Percentiles rank a stretch among this genome's conserved stretches.
These are phyloP conservation scores for Knufia fluminis DNA, from an alignment of 2,329 filamentous ascomycete species.

Conservation along the genomic window DNA sequence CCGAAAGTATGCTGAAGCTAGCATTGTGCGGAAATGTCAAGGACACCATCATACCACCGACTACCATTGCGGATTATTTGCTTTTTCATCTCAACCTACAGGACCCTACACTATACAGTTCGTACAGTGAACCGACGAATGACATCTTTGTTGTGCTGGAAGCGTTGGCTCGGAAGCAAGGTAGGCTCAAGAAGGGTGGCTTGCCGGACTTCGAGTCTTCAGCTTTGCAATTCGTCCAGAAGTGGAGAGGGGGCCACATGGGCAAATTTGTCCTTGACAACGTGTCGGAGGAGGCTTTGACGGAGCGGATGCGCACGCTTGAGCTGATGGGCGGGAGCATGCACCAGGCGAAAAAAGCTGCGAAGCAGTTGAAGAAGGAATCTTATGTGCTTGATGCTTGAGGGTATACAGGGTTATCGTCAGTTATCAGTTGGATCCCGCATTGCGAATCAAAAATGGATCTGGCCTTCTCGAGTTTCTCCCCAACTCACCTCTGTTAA, in stretches of 20 bases:
- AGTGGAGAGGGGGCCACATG: constrained; percentile 68
- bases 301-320: constrained; percentile 30
- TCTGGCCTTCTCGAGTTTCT: too few species aligned
- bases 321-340: constrained; percentile 32
- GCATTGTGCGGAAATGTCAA: constrained; percentile 84
- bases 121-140: constrained; percentile 67
- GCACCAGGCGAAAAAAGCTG: constrained; percentile 35
- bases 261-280: constrained; percentile 74
- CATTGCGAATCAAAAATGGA: too few species aligned
- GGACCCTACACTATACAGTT: constrained; percentile 53
- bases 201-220: constrained; percentile 60
- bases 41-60: constrained; percentile 68
- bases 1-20: constrained; percentile 90
- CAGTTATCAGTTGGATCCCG: too few species aligned
- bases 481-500: too few species aligned
- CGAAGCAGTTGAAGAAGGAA: constrained; percentile 25
- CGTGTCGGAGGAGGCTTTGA: constrained; percentile 53
- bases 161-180: constrained; percentile 62
- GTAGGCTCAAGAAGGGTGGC: constrained; percentile 66
- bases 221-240: constrained; percentile 69
- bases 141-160: constrained; percentile 66
- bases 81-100: constrained; percentile 71
- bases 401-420: too few species aligned
- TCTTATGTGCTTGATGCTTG: constrained; percentile 11
- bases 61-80: constrained; percentile 80